Conservation (phyloP, 2,329 filamentous ascomycete genomes). For the Ophiostoma montium region DNA sequence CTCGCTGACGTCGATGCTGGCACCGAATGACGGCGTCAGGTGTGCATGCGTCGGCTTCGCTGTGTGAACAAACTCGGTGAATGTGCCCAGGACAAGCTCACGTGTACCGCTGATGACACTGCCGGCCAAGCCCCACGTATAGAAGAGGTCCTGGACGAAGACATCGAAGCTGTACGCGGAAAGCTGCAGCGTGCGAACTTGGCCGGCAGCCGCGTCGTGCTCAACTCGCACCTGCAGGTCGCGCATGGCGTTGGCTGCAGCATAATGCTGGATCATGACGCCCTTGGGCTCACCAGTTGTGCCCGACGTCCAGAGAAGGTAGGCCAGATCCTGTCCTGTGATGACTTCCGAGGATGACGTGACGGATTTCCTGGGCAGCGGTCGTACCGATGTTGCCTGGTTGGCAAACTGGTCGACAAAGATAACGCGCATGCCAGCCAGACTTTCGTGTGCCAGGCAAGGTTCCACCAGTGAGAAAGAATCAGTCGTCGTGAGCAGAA, state of each 20-base stretch:
- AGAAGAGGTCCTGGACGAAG: constrained; percentile 50
- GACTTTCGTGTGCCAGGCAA: too few relatives aligned
- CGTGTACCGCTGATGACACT: constrained; percentile 43
- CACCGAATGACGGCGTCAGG: constrained; percentile 9
- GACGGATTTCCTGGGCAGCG: too few relatives aligned
- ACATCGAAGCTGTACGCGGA: constrained; percentile 26
- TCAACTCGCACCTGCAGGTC: constrained; percentile 21
- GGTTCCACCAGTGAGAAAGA: too few relatives aligned
- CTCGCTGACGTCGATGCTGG: constrained; percentile 6
- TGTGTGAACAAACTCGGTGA: constrained; percentile 28
- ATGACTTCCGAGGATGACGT: background rate
- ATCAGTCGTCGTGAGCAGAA: constrained; percentile 17
- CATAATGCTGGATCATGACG: constrained; percentile 40
- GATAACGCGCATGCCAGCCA: too few relatives aligned
- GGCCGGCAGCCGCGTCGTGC: constrained; percentile 15
- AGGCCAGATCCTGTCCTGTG: constrained; percentile 26
- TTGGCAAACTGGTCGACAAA: too few relatives aligned
- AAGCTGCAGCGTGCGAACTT: constrained; percentile 23
- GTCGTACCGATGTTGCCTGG: too few relatives aligned
- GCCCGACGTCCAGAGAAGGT: constrained; percentile 42
- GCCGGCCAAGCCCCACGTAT: constrained; percentile 29
- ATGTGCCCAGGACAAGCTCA: constrained; percentile 38
- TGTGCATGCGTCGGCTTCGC: constrained; percentile 29
- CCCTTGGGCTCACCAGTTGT: constrained; percentile 46
- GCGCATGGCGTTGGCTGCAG: constrained; percentile 22